Percentiles rank a stretch among this genome's conserved stretches.
phyloP scores from a whole-genome alignment of 2,329 filamentous ascomycete genomes.

The Tricladium varicosporioides region DNA sequence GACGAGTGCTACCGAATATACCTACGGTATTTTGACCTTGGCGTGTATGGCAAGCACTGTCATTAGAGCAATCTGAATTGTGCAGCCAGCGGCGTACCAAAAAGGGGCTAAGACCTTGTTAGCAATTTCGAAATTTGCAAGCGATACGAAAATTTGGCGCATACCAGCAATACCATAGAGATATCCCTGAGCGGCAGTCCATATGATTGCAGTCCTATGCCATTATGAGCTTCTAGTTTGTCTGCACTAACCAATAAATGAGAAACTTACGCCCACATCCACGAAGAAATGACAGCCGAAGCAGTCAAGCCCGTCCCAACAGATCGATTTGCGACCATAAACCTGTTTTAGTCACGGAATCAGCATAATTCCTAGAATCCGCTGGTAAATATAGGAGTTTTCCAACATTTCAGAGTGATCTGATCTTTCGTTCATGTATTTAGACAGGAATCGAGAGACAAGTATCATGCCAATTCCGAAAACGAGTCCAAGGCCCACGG shows the following conservation, averaged over 20 bases:
- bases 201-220: neutral
- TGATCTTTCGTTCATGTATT: neutral
- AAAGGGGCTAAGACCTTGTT: conserved; percentile 53
- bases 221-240: neutral
- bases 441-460: neutral
- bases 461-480: conserved; percentile 62
- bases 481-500: conserved; percentile 55
- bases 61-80: conserved; percentile 81
- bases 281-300: conserved; percentile 81
- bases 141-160: too few species aligned
- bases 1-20: neutral
- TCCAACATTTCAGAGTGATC: conserved; percentile 15
- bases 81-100: conserved; percentile 64
- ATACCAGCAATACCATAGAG: neutral
- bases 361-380: conserved; percentile 59
- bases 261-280: conserved; percentile 85
- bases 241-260: conserved; percentile 65
- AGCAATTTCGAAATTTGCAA: neutral
- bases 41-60: conserved; percentile 75
- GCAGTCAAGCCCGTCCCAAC: conserved; percentile 85
- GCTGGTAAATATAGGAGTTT: neutral
- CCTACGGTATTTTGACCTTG: neutral
- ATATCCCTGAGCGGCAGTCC: conserved; percentile 1
- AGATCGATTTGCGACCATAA: conserved; percentile 79
- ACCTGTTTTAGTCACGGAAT: conserved; percentile 84